Percentiles rank a stretch among this genome's conserved stretches.
Evolutionary conservation across 2,329 filamentous ascomycete species (phyloP).

Genomic region (Ophiostoma angusticollis): DNA sequence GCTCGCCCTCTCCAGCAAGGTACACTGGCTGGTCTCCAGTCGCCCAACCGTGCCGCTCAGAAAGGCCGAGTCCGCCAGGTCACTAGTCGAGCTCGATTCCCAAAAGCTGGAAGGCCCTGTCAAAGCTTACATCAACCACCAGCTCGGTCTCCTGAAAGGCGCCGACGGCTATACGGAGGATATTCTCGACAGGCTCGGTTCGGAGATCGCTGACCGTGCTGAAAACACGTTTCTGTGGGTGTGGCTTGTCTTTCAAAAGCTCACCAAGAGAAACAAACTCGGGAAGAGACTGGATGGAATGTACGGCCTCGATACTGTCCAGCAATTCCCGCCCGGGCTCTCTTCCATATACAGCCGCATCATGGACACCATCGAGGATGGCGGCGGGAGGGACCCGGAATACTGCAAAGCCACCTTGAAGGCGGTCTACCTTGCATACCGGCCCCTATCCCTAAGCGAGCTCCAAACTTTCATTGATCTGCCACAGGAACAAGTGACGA

Average conservation of each 20-base stretch:
- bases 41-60: neutral
- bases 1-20: neutral
- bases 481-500: neutral
- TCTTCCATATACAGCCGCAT: constrained; percentile 3
- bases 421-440: constrained; percentile 1
- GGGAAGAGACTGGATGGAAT: neutral
- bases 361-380: neutral
- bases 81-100: constrained; percentile 1
- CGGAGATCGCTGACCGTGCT: constrained; percentile 1
- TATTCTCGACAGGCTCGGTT: neutral
- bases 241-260: constrained; percentile 2
- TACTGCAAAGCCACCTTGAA: neutral
- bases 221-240: constrained; percentile 4
- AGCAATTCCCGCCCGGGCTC: neutral
- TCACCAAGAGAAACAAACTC: neutral
- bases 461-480: neutral
- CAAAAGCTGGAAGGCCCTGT: constrained; percentile 1
- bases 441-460: neutral
- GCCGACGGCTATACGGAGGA: neutral
- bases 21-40: constrained; percentile 2
- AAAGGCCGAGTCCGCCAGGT: neutral
- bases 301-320: neutral
- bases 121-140: constrained; percentile 2
- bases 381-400: neutral
- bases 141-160: neutral